These are phyloP conservation scores for Pelargonium citronellum DNA, from an alignment of 441 rosid species.

Conservation along the genomic window DNA sequence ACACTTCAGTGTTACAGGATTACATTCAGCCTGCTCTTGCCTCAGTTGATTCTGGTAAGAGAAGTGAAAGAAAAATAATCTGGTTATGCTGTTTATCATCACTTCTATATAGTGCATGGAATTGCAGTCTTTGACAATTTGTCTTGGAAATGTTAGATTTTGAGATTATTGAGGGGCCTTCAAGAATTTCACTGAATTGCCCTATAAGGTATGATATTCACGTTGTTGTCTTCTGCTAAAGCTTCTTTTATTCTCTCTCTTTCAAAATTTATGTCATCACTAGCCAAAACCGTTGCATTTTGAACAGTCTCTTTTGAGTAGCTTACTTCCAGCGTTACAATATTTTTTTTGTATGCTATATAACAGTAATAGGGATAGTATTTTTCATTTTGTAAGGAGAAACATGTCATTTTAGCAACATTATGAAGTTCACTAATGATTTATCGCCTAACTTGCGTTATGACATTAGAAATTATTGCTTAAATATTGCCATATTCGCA, in stretches of 20 bases:
- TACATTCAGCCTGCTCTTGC: conserved; percentile 1
- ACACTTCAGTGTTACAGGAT: neutral
- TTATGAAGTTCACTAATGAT: neutral
- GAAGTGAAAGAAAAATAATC: neutral
- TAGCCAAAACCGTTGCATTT: neutral
- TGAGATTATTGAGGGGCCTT: neutral
- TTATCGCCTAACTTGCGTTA: neutral
- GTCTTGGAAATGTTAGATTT: neutral
- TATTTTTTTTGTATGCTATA: neutral
- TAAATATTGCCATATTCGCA: neutral
- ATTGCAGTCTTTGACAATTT: neutral
- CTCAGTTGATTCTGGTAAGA: neutral
- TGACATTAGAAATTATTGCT: neutral
- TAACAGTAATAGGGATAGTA: neutral
- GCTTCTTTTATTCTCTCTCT: neutral
- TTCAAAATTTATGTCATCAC: neutral
- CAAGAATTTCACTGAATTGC: neutral
- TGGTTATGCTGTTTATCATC: neutral
- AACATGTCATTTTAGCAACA: neutral
- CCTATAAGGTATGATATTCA: conserved; percentile 4
- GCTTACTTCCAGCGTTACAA: neutral
- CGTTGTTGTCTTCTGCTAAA: neutral
- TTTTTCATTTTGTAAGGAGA: neutral
- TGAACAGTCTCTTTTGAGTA: neutral
- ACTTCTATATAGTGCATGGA: neutral